Base-by-base conservation (phyloP, 371 early-diverging fungal species). In the Mucor lusitanicus region DNA sequence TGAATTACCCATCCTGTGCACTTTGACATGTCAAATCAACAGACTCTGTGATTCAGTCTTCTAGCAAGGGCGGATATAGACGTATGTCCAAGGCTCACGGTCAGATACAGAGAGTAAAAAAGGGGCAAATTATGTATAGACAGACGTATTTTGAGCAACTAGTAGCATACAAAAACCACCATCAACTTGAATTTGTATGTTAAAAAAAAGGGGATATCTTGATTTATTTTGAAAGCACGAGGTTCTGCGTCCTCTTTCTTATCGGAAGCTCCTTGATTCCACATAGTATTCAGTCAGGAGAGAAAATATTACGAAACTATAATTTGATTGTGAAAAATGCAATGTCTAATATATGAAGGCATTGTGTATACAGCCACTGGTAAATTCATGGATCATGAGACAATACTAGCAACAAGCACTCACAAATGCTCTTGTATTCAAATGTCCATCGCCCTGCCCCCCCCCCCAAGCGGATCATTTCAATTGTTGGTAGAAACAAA, bases 221-320 rank as follows among this genome's bases (percentile, higher is more conserved):
- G 48, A 21, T 21, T 21, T 48, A 46, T 48, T 9, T 55, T 55
- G 30, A 55, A 55, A 55, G 55, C 55, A 55, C 55, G 55, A 55
- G 55, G 55, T 55, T 30, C 55, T 55, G 55, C 55, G 55, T 55
- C 7, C 32, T 30, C 27, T 30, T 55, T 27, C 55, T 55, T 30
- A 27, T 55, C 32, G 55, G 55, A 28, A 55, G 32, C 32, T 30
- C 32, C 55, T 48, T 48, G 48, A 48, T 48, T 48, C 48, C 48
- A 48, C 19, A 23, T 48, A 48, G 8, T 48, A 23, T 23, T n/a
- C 8, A 23, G 21, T 48, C 48, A 48, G 48, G 48, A 48, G 48
- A 48, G 21, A 48, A 9, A 48, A 21, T 21, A 48, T 48, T 48
- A 48, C 19, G 48, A 48, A 48, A 48, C 48, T 48, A 48, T 48